A percentile compares a stretch with the other conserved stretches of the same genome.
phyloP scores from a whole-genome alignment of 2,329 filamentous ascomycete genomes.

The Cladophialophora bantiana region DNA sequence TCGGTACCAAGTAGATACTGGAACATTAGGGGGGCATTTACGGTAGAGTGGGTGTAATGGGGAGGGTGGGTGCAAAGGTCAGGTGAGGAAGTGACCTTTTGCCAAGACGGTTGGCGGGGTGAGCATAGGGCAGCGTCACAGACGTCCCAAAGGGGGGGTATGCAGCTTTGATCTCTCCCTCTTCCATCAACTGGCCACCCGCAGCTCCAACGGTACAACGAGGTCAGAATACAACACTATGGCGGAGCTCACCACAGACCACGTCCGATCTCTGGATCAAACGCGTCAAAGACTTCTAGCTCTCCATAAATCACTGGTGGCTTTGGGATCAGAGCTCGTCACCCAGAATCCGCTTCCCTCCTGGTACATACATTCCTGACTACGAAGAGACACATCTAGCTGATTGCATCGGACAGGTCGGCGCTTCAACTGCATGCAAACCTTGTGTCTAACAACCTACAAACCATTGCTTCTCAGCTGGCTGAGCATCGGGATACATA shows the following conservation, averaged over 20 bases:
- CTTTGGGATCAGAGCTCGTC: constrained; percentile 67
- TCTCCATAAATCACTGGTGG: constrained; percentile 71
- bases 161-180: not conserved
- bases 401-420: constrained; percentile 56
- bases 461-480: constrained; percentile 70
- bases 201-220: not conserved
- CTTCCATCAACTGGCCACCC: constrained; percentile 7
- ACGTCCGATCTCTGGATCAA: constrained; percentile 71
- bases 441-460: constrained; percentile 75
- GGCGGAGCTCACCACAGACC: constrained; percentile 49
- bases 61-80: too few species aligned
- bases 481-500: constrained; percentile 72
- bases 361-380: constrained; percentile 57
- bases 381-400: not conserved
- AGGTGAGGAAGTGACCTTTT: too few species aligned
- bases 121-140: too few species aligned
- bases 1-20: too few species aligned
- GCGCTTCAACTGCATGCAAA: constrained; percentile 75
- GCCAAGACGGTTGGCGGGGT: too few species aligned
- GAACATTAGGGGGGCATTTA: too few species aligned
- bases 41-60: too few species aligned
- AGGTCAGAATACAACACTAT: constrained; percentile 39
- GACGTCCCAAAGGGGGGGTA: not conserved
- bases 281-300: constrained; percentile 72
- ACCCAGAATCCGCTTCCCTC: constrained; percentile 71